phyloP scores from a whole-genome alignment of 1,139 yeast species.

The Diutina sp. region DNA sequence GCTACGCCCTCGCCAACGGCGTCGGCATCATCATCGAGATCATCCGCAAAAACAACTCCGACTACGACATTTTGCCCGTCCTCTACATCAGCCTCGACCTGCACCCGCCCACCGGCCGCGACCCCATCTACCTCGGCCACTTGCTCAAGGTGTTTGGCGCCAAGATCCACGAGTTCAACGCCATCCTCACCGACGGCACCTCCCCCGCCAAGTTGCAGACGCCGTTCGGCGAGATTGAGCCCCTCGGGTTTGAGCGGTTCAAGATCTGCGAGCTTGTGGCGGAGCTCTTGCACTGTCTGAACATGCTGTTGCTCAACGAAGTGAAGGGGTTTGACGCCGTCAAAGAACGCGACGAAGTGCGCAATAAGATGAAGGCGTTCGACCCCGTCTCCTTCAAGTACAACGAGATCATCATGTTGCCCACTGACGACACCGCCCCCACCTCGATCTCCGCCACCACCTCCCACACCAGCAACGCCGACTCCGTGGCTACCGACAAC shows the following conservation, averaged over 20 bases:
- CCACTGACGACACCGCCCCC: constrained; percentile 7
- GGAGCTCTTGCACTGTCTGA: constrained; percentile 88
- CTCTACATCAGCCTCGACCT: constrained; percentile 77
- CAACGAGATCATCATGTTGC: constrained; percentile 31
- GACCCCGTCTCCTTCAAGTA: constrained; percentile 37
- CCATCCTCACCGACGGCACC: constrained; percentile 14
- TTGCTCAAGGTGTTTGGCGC: constrained; percentile 70
- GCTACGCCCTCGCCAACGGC: constrained; percentile 86
- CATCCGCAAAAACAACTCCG: constrained; percentile 90
- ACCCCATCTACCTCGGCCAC: constrained; percentile 88
- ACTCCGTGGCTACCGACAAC: constrained; percentile 24
- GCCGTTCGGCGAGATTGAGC: constrained; percentile 43
- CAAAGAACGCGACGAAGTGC: constrained; percentile 43
- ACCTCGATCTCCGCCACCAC: not conserved
- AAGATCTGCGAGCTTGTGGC: constrained; percentile 92
- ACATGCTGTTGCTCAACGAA: constrained; percentile 88
- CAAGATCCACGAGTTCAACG: constrained; percentile 55
- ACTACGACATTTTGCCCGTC: constrained; percentile 85
- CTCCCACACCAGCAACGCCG: not conserved
- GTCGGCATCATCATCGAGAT: constrained; percentile 94
- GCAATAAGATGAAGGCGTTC: constrained; percentile 34
- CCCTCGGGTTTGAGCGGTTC: constrained; percentile 90
- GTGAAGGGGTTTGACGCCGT: constrained; percentile 74
- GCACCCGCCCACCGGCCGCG: constrained; percentile 92
- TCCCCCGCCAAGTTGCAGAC: constrained; percentile 18